Base-by-base conservation (phyloP, 2,329 filamentous ascomycete species). In the Arthrobotrys megalospora region DNA sequence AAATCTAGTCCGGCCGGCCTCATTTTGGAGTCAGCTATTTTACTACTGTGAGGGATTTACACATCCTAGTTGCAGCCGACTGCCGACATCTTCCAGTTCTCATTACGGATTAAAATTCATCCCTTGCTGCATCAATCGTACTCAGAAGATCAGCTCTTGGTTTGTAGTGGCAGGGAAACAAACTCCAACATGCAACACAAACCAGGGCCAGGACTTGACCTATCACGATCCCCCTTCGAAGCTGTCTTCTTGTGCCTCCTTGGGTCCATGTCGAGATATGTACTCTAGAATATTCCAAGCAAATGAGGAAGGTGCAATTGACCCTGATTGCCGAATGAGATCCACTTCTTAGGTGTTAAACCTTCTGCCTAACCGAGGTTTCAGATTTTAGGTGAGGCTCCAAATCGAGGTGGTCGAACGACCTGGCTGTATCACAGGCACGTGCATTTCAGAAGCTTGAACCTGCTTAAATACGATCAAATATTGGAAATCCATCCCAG, bases 331-430 rank as follows among this genome's bases (percentile, higher is more conserved):
- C 28, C 60, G 53, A 32, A 32, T 45, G 8, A 11, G 32, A 52
- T 50, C 36, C 43, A 71, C 34, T 47, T 48, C 32, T 21, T 52
- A 12, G 47, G 16, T 47, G 47, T 53, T 14, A 24, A 32, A 48
- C 34, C 34, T 60, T 77, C 73, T 77, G 73, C 73, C 73, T 77
- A 77, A 45, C 66, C 73, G 73, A 77, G 67, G 73, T 71, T 67
- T 77, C 65, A 70, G 64, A 63, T 53, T 47, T 60, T 43, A 47
- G 28, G 28, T 65, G 68, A 65, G 68, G 41, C 68, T 72, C 68
- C n/a, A 58, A 32, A 38, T 47, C 45, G 47, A 48, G 21, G 24
- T 63, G 1, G 16, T 64, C 60, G 43, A 64, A 19, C 41, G 6
- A 21, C 41, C 41, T 21, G 16, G 43, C 41, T 28, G 11, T 28